Base-by-base conservation (phyloP, 148 eudicot species). In the Heliosperma pusillum region DNA sequence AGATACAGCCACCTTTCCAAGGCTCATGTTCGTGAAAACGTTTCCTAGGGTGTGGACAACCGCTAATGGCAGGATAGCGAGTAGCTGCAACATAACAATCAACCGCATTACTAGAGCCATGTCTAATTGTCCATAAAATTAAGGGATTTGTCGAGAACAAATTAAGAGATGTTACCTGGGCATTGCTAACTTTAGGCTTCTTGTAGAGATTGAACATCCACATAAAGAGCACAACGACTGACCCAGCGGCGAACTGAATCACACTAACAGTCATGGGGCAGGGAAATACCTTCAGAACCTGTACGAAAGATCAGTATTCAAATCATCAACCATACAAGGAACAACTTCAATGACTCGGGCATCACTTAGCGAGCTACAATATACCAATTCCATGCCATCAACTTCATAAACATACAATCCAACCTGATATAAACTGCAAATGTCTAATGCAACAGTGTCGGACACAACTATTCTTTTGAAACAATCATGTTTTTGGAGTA, bases 11-110 rank as follows among this genome's bases (percentile, higher is more conserved):
- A 93, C 98, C 88, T 89, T 86, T 71, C 98, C 98, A 61, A 93
- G 92, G 76, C 98, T 93, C 96, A 93, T 87, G 76, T 90, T 93
- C 52, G 98, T 91, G 82, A 91, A 95, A 61, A 95, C 92, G 82
- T 92, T 95, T 73, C 98, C 98, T 40, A 92, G 73, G 22, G 87
- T 83, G 75, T 95, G 98, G 74, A 89, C 91, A 65, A 89, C 15
- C 13, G 98, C 98, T 81, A 95, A 67, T 69, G 98, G 98, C 52
- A 89, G 74, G 70, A 95, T 89, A 47, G 89, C 89, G 29, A 72
- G 86, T 83, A 95, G 91, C 98, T 95, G 92, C 72, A 70, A 78
- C 19, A 62, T 71, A 85, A 24, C 71, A 78, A 55, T 60, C 27
- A 59, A 50, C 63, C 45, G 2, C 10, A 58, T 25, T 24, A 59